Conservation (phyloP, 768 basidiomycete species). For the Russula emetica region DNA sequence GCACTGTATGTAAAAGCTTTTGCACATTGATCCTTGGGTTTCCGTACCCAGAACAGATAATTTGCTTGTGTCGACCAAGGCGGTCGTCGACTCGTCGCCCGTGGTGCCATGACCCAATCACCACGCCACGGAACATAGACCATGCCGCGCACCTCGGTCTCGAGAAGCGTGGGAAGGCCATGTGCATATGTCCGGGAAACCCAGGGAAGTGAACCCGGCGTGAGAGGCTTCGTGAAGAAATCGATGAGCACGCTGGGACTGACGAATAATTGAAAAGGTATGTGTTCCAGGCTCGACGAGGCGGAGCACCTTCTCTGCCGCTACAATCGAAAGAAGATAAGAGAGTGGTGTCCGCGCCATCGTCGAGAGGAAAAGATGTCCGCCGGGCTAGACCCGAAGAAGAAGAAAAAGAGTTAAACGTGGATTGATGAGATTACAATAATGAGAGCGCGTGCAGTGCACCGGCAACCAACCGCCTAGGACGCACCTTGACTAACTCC, state of each 20-base stretch:
- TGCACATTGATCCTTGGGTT: constrained; percentile 39
- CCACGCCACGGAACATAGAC: constrained; percentile 69
- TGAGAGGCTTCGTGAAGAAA: constrained; percentile 67
- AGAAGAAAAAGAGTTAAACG: no score
- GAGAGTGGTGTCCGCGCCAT: constrained; percentile 81
- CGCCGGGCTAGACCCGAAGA: constrained; percentile 66
- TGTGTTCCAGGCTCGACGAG: constrained; percentile 87
- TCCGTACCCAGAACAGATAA: constrained; percentile 86
- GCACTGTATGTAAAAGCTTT: not conserved
- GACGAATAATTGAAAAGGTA: constrained; percentile 87
- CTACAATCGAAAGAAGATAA: constrained; percentile 63
- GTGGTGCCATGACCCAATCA: constrained; percentile 62
- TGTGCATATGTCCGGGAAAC: constrained; percentile 48
- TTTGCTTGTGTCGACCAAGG: constrained; percentile 55
- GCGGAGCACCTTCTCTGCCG: constrained; percentile 77
- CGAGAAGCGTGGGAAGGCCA: constrained; percentile 51
- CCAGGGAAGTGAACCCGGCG: constrained; percentile 45
- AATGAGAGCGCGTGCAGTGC: not conserved
- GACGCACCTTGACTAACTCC: constrained; percentile 76
- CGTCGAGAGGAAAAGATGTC: constrained; percentile 93
- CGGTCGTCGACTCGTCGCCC: constrained; percentile 44
- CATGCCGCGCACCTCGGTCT: constrained; percentile 76
- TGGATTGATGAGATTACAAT: no score
- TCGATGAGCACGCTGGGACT: constrained; percentile 78
- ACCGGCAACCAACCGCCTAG: no score